These are phyloP conservation scores for Isoetes taiwanensis DNA, from an alignment of 75 land plant genomes.

Conservation along the genomic window DNA sequence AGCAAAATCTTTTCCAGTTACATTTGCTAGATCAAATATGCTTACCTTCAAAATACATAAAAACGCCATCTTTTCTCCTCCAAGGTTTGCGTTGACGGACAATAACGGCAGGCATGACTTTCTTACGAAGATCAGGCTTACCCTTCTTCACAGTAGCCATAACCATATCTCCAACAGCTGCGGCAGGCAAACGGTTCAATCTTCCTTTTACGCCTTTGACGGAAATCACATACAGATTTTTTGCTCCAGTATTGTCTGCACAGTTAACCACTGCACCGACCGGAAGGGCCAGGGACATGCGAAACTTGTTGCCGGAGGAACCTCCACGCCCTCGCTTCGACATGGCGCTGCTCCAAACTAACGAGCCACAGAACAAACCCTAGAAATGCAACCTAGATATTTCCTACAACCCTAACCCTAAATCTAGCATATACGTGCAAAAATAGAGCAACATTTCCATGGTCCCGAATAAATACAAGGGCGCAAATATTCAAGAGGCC, in stretches of 20 bases:
- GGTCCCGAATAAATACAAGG: too few relatives aligned
- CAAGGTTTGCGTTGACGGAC: conserved; percentile 35
- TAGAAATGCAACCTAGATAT: too few relatives aligned
- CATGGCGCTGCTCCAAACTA: too few relatives aligned
- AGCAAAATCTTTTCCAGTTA: too few relatives aligned
- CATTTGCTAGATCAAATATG: neutral
- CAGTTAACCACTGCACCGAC: conserved; percentile 34
- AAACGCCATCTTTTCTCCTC: conserved; percentile 40
- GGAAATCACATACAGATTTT: conserved; percentile 28
- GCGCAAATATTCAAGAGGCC: too few relatives aligned
- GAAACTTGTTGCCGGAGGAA: conserved; percentile 38
- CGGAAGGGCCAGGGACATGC: conserved; percentile 28
- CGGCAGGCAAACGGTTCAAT: conserved; percentile 33
- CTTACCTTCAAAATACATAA: conserved; percentile 45
- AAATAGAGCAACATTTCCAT: too few relatives aligned
- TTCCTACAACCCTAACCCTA: too few relatives aligned
- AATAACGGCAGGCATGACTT: conserved; percentile 47
- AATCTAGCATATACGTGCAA: too few relatives aligned
- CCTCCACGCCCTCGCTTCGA: conserved; percentile 19
- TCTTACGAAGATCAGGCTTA: conserved; percentile 47
- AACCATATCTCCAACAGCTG: conserved; percentile 45
- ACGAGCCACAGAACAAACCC: too few relatives aligned
- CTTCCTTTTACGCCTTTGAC: conserved; percentile 42
- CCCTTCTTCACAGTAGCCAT: conserved; percentile 45
- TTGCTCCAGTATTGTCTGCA: conserved; percentile 35